These are phyloP conservation scores for Penicillium nordicum DNA, from an alignment of 2,329 filamentous ascomycete species.

Conservation along the genomic window DNA sequence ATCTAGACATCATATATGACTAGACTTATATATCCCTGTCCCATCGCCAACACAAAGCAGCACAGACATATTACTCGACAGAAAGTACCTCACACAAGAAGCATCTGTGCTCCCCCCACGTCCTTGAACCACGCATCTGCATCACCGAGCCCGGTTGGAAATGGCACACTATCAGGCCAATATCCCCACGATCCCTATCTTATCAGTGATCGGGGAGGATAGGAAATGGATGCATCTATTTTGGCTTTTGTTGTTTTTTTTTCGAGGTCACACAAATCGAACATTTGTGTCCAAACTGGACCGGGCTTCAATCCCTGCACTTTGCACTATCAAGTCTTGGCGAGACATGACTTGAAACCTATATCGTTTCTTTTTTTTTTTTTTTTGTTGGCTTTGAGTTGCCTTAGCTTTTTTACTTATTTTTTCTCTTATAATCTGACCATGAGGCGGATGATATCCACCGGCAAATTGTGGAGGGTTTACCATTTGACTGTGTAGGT, in stretches of 20 bases:
- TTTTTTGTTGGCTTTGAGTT: not conserved
- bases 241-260: not conserved
- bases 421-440: not conserved
- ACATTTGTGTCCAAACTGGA: constrained; percentile 1
- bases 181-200: constrained; percentile 4
- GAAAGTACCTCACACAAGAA: constrained; percentile 1
- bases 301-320: constrained; percentile 1
- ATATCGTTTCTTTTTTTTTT: constrained; percentile 1
- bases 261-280: constrained; percentile 4
- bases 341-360: constrained; percentile 8
- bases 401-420: not conserved
- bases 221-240: not conserved
- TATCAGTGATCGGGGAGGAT: not conserved
- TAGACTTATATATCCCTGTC: not conserved
- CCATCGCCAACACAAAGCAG: not conserved
- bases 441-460: not conserved
- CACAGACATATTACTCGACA: constrained; percentile 6
- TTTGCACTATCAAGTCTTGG: constrained; percentile 9
- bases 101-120: not conserved
- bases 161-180: not conserved
- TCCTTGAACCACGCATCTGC: constrained; percentile 6
- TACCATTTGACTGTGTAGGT: not conserved
- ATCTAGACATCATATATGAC: not conserved
- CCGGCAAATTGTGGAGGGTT: not conserved
- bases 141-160: constrained; percentile 1